phyloP scores from a whole-genome alignment of 805 yeast genomes.

The Nakazawaea ernobii region DNA sequence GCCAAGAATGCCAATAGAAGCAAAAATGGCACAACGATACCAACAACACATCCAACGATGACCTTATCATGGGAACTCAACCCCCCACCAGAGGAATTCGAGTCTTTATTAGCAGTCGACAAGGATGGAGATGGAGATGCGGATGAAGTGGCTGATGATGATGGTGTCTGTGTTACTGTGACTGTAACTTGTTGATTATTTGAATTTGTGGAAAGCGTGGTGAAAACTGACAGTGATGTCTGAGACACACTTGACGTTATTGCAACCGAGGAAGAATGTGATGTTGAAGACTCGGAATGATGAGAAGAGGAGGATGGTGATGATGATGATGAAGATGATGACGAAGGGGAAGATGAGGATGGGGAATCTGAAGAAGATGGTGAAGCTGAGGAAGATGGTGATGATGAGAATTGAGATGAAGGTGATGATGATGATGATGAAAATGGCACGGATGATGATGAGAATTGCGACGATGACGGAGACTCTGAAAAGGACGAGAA shows the following conservation, averaged over 20 bases:
- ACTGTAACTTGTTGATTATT: constrained; percentile 8
- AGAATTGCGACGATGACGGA: not conserved
- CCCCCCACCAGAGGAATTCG: constrained; percentile 26
- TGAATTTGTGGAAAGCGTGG: constrained; percentile 6
- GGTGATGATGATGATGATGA: constrained; percentile 1
- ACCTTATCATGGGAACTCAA: constrained; percentile 44
- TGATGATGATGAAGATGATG: constrained; percentile 10
- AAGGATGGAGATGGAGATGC: constrained; percentile 25
- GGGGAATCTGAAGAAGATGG: constrained; percentile 19
- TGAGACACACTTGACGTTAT: not conserved
- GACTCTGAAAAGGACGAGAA: not conserved
- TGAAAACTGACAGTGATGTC: constrained; percentile 7
- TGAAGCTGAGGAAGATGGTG: constrained; percentile 16
- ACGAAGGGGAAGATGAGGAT: constrained; percentile 15
- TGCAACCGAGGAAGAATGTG: not conserved
- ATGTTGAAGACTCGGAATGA: not conserved
- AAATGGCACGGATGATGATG: not conserved
- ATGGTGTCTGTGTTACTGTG: constrained; percentile 9
- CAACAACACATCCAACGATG: constrained; percentile 65
- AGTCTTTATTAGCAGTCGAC: constrained; percentile 14
- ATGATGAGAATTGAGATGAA: constrained; percentile 8
- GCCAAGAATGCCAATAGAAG: constrained; percentile 28
- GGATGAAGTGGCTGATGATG: constrained; percentile 21
- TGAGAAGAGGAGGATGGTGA: not conserved
- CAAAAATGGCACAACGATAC: constrained; percentile 63